Evolutionary conservation across 139 green algal species (phyloP).

Genomic region (Mesotaenium endlicherianum): DNA sequence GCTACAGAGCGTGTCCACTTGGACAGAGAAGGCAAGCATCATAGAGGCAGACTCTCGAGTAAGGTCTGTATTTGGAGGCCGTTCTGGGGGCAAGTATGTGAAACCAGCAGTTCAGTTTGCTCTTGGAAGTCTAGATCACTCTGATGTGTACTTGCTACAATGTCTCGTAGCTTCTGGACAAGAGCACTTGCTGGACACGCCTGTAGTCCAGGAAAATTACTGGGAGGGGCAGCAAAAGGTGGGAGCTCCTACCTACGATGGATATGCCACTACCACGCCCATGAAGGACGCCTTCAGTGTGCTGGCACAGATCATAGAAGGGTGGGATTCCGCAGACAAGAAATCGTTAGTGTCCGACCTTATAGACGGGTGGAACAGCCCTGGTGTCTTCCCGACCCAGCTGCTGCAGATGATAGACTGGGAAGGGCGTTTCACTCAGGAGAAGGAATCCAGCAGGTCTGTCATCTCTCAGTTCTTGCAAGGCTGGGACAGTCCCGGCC

Average conservation of each 20-base stretch:
- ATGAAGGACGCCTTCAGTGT: constrained; percentile 29
- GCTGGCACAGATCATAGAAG: constrained; percentile 21
- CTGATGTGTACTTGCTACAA: constrained; percentile 39
- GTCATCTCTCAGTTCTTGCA: constrained; percentile 1
- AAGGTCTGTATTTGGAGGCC: too few species aligned
- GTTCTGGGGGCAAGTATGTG: too few species aligned
- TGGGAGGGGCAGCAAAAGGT: not conserved
- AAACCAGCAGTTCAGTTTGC: too few species aligned
- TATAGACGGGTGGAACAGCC: constrained; percentile 2
- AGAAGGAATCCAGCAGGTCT: not conserved
- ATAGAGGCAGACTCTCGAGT: too few species aligned
- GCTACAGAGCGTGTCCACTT: too few species aligned
- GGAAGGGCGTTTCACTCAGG: constrained; percentile 2
- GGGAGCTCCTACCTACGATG: not conserved
- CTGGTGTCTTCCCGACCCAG: constrained; percentile 3
- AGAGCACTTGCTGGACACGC: constrained; percentile 26
- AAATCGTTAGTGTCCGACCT: not conserved
- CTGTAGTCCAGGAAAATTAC: constrained; percentile 13
- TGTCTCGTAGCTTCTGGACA: constrained; percentile 36
- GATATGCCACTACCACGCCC: not conserved
- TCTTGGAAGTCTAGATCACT: too few species aligned
- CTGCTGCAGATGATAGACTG: constrained; percentile 16
- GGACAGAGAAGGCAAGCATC: too few species aligned
- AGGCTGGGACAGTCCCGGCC: constrained; percentile 23
- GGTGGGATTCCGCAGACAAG: constrained; percentile 1